Percentiles rank a stretch among this genome's conserved stretches.
Conservation (phyloP, 768 basidiomycete genomes). For the Arthromyces matolae region DNA sequence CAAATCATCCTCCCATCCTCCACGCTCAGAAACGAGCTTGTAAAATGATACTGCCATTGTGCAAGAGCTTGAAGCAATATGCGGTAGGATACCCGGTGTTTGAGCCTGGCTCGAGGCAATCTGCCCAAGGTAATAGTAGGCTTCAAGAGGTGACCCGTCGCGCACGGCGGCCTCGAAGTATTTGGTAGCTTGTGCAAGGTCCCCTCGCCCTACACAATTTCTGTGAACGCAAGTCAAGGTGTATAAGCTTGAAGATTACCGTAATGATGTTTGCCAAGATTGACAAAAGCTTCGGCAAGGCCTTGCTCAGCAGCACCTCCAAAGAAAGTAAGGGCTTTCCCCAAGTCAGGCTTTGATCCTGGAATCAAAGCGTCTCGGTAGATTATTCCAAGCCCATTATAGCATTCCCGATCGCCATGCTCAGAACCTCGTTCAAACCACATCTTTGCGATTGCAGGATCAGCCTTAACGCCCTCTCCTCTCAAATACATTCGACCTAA, state of each 20-base stretch:
- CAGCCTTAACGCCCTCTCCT: slow-evolving; percentile 85
- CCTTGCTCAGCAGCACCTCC: slow-evolving; percentile 80
- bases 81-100: slow-evolving; percentile 36
- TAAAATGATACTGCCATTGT: slow-evolving; percentile 89
- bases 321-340: slow-evolving; percentile 66
- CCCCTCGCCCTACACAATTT: slow-evolving; percentile 57
- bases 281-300: slow-evolving; percentile 88
- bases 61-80: slow-evolving; percentile 69
- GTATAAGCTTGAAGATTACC: slow-evolving; percentile 38
- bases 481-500: slow-evolving; percentile 91
- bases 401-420: slow-evolving; percentile 81
- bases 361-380: slow-evolving; percentile 83
- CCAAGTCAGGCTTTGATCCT: slow-evolving; percentile 58
- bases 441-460: slow-evolving; percentile 74
- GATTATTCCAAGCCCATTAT: slow-evolving; percentile 89
- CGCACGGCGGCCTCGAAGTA: slow-evolving; percentile 85
- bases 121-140: slow-evolving; percentile 89
- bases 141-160: slow-evolving; percentile 89
- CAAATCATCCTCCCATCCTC: slow-evolving; percentile 81
- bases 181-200: slow-evolving; percentile 58
- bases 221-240: neutral
- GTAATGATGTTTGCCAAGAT: slow-evolving; percentile 80
- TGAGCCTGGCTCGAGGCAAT: slow-evolving; percentile 65
- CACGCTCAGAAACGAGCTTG: slow-evolving; percentile 89
- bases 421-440: slow-evolving; percentile 91